Conservation (phyloP, 2,329 filamentous ascomycete genomes). For the Drechslerella stenobrocha region DNA sequence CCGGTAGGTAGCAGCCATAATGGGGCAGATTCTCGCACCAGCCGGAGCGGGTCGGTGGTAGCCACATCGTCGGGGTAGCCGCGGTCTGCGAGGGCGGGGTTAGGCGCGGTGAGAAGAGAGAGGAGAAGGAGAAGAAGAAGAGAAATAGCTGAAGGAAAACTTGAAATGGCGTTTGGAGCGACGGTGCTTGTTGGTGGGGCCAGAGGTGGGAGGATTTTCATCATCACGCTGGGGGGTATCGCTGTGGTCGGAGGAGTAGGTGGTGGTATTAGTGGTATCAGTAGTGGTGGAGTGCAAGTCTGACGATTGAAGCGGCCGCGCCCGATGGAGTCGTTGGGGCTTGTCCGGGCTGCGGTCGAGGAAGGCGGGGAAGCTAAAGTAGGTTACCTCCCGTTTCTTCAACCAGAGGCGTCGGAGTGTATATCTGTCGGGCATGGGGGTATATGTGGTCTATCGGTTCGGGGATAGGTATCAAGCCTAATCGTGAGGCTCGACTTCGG, state of each 20-base stretch:
- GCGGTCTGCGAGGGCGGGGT: slow-evolving; percentile 7
- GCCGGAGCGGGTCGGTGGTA: slow-evolving; percentile 37
- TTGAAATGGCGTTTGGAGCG: too few species aligned
- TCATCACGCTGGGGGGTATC: neutral
- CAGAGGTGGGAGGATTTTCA: neutral
- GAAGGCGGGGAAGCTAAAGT: slow-evolving; percentile 46
- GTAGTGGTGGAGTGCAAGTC: slow-evolving; percentile 24
- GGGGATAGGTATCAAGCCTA: slow-evolving; percentile 6
- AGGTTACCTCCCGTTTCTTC: slow-evolving; percentile 47
- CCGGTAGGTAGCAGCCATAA: slow-evolving; percentile 46
- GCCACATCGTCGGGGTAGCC: slow-evolving; percentile 40
- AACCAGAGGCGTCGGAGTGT: slow-evolving; percentile 48
- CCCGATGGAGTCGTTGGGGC: slow-evolving; percentile 35
- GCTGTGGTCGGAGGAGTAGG: neutral
- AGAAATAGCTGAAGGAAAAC: neutral
- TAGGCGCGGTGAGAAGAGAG: slow-evolving; percentile 3
- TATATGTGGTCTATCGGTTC: neutral
- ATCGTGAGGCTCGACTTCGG: slow-evolving; percentile 43
- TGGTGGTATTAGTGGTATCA: neutral
- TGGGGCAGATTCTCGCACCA: slow-evolving; percentile 48
- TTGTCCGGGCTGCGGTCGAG: slow-evolving; percentile 38
- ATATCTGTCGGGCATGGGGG: slow-evolving; percentile 44
- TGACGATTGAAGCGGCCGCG: slow-evolving; percentile 37
- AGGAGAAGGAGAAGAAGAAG: slow-evolving; percentile 2
- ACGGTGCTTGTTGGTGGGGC: too few species aligned